These are phyloP conservation scores for Chlamydomonas incerta DNA, from an alignment of 139 green algal species.

Conservation along the genomic window DNA sequence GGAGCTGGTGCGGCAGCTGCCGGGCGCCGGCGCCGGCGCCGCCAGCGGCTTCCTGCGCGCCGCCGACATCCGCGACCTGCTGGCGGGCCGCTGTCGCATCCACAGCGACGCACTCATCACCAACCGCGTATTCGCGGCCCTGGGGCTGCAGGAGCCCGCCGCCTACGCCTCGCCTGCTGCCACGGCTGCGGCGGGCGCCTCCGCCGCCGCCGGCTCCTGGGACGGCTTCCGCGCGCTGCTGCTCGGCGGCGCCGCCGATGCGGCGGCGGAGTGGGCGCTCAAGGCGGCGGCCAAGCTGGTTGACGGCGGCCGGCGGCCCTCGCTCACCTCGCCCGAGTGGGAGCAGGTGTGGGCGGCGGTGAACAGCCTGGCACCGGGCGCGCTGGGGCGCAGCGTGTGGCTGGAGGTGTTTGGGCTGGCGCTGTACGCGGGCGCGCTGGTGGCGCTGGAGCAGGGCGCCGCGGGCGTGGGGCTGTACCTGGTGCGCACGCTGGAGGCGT, in stretches of 20 bases:
- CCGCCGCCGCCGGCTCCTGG: not conserved
- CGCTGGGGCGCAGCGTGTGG: not conserved
- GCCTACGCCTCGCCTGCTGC: not conserved
- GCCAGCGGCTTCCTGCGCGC: no score
- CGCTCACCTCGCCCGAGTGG: not conserved
- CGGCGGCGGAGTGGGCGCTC: constrained; percentile 13
- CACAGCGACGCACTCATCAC: not conserved
- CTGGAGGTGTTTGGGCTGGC: not conserved
- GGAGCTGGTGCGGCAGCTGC: constrained; percentile 23
- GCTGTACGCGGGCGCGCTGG: constrained; percentile 1
- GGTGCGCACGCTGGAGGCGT: constrained; percentile 7
- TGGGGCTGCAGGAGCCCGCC: not conserved
- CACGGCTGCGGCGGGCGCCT: no score
- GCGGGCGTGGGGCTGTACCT: constrained; percentile 15
- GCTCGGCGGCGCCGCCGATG: constrained; percentile 13
- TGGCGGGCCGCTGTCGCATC: constrained; percentile 11
- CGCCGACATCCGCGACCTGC: not conserved
- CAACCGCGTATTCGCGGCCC: not conserved
- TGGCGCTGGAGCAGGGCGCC: constrained; percentile 31
- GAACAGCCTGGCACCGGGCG: not conserved
- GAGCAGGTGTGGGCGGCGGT: constrained; percentile 10
- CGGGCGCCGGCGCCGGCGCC: not conserved
- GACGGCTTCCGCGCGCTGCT: constrained; percentile 1
- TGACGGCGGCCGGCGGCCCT: not conserved
- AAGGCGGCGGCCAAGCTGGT: not conserved